Conservation (phyloP, 2,329 filamentous ascomycete genomes). For the Colletotrichum caudatum region DNA sequence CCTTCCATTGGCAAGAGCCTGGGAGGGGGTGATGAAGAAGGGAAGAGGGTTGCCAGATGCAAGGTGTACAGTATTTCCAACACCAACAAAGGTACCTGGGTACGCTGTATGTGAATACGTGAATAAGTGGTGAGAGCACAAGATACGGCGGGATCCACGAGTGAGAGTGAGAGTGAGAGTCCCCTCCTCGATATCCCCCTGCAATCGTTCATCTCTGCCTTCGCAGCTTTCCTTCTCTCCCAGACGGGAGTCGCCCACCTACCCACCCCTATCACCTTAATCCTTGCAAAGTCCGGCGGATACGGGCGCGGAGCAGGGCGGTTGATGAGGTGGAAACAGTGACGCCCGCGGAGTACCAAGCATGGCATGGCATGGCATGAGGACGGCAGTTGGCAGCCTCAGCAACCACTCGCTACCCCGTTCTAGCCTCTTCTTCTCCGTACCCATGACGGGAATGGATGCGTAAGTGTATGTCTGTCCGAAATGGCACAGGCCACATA, state of each 20-base stretch:
- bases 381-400: constrained; percentile 32
- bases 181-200: neutral
- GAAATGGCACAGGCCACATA: constrained; percentile 14
- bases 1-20: neutral
- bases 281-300: constrained; percentile 22
- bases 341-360: constrained; percentile 21
- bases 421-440: neutral
- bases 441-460: neutral
- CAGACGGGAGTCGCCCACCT: neutral
- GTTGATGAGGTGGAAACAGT: constrained; percentile 32
- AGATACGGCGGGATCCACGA: neutral
- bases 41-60: neutral
- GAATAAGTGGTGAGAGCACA: neutral
- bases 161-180: neutral
- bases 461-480: neutral
- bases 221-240: neutral
- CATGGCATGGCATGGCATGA: constrained; percentile 15
- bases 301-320: constrained; percentile 29
- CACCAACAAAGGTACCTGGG: neutral
- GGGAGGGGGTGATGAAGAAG: neutral
- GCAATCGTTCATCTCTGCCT: neutral
- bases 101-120: neutral
- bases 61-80: neutral
- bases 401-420: constrained; percentile 6
- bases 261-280: neutral